Conservation (phyloP, 2,329 filamentous ascomycete species). For the Ophiocordyceps camponoti-leonardi region DNA sequence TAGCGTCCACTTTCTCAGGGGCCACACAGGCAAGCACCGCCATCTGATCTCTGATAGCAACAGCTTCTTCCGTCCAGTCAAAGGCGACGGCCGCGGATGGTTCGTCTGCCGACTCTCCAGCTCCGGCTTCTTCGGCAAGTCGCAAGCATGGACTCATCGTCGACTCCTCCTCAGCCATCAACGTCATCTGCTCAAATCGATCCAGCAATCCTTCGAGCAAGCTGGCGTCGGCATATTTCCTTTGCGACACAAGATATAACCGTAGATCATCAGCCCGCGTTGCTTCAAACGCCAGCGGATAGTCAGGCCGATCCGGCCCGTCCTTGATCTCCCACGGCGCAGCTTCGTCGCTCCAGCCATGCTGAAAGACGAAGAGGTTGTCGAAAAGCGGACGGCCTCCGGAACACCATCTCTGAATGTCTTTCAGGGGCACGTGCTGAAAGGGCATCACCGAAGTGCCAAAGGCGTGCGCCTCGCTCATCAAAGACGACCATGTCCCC, state of each 20-base stretch:
- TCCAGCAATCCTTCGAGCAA: constrained; percentile 20
- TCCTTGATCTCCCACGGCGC: constrained; percentile 37
- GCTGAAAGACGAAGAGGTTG: constrained; percentile 67
- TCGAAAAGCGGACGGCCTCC: constrained; percentile 52
- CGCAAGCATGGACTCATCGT: background rate
- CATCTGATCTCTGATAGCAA: constrained; percentile 41
- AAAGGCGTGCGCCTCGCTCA: constrained; percentile 51
- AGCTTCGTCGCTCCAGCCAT: constrained; percentile 9
- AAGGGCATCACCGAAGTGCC: constrained; percentile 51
- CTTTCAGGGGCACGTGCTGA: constrained; percentile 55
- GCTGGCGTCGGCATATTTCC: constrained; percentile 13
- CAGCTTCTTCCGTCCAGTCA: constrained; percentile 39
- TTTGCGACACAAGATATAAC: constrained; percentile 43
- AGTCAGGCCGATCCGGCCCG: constrained; percentile 39
- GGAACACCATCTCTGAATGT: constrained; percentile 65
- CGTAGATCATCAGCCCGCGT: constrained; percentile 34
- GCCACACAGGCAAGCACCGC: constrained; percentile 40
- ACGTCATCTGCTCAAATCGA: constrained; percentile 14
- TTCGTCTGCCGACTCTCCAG: background rate
- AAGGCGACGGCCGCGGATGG: constrained; percentile 18
- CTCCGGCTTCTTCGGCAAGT: background rate
- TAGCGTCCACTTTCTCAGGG: constrained; percentile 30
- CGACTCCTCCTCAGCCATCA: constrained; percentile 3
- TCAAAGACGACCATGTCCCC: constrained; percentile 40
- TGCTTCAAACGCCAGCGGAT: constrained; percentile 63